Conservation (phyloP, 176 grass and related monocot genomes). For the Tillandsia fasciculata region DNA sequence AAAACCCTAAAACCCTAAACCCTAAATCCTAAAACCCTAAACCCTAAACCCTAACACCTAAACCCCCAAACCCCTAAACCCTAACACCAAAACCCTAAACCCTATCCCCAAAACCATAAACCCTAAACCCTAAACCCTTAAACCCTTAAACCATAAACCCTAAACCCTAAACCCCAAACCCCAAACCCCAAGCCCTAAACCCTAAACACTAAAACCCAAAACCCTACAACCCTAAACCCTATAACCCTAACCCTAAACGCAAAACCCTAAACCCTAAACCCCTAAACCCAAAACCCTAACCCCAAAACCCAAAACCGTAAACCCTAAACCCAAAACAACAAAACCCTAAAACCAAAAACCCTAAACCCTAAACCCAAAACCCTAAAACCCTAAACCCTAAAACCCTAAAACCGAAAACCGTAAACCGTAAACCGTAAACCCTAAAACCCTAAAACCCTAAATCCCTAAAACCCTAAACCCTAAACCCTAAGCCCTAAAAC, state of each 20-base stretch:
- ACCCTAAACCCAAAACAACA: too few relatives aligned
- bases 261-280: constrained; percentile 13
- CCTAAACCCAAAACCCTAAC: too few relatives aligned
- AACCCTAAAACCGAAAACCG: constrained; percentile 14
- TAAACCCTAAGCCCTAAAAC: constrained; percentile 26
- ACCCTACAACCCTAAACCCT: too few relatives aligned
- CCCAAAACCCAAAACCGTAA: too few relatives aligned
- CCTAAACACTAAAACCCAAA: too few relatives aligned
- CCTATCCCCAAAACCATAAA: too few relatives aligned
- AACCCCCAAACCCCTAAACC: too few relatives aligned
- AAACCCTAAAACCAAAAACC: too few relatives aligned
- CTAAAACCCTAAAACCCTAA: constrained; percentile 1
- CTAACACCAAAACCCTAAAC: too few relatives aligned
- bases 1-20: constrained; percentile 16
- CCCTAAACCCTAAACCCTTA: too few relatives aligned
- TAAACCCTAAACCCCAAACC: constrained; percentile 12
- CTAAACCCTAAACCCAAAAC: too few relatives aligned
- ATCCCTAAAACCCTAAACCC: constrained; percentile 26
- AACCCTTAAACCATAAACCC: too few relatives aligned
- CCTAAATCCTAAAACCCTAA: constrained; percentile 19
- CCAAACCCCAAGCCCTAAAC: constrained; percentile 7
- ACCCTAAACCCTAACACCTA: constrained; percentile 15
- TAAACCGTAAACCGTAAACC: constrained; percentile 3
- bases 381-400: constrained; percentile 8
- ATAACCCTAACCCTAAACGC: constrained; percentile 11